Evolutionary conservation across 768 basidiomycete species (phyloP), one percentile per base, ranked within the genome.

Genomic region (Tephrocybe sp.): DNA sequence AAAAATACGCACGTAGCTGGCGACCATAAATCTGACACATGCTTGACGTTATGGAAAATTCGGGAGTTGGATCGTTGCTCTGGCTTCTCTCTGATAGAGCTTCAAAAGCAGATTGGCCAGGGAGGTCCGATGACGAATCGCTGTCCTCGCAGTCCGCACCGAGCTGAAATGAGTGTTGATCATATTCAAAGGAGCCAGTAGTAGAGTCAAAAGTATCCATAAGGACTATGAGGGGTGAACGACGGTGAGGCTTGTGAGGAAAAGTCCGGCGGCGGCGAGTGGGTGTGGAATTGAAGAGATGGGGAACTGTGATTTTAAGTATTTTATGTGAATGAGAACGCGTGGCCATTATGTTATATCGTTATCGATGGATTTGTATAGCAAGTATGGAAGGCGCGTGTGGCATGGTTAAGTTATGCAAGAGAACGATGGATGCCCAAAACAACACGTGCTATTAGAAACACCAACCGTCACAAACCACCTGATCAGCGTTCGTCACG

Each of bases 301-400:
- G 35, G 0, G 49, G 49, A 7, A 17, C 49, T 31, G 34, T 35
- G 22, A 43, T 32, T 40, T 50, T 50, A 26, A 50, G 49, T 17
- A 50, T 50, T 5, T 16, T 36, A 13, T 43, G 33, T 19, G 41
- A 38, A 11, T 14, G 14, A 5, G 33, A 23, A 20, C 39, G 43
- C 48, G 48, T 41, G 41, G 49, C 13, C 49, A 50, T 44, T 34
- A 30, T 44, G 42, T 44, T 49, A 49, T 49, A 39, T 23, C 36
- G 30, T n/a, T n/a, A 50, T 50, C 22, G 42, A 50, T 43, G 30
- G 33, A 32, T 17, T 52, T 54, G 38, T 30, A 38, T 48, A 52
- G 39, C 39, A 49, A 36, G 35, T 12, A 36, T 36, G 35, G 10
- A 26, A 26, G 26, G 26, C 26, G 26, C 26, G 26, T 26, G 26